phyloP scores from a whole-genome alignment of 2,329 filamentous ascomycete genomes.

The Endoconidiophora polonica region DNA sequence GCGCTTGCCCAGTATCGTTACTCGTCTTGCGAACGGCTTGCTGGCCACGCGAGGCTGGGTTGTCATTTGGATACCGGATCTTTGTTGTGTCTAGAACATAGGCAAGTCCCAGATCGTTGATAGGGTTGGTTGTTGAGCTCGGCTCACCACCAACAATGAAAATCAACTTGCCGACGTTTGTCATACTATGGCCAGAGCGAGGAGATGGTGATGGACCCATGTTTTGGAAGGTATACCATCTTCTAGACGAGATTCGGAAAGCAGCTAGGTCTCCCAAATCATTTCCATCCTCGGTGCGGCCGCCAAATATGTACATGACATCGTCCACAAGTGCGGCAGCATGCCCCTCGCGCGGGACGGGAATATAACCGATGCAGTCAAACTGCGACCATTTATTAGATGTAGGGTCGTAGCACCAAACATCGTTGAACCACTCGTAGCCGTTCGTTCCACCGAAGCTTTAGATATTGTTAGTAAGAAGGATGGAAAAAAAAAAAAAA shows the following conservation, averaged over 20 bases:
- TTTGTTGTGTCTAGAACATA: constrained; percentile 92
- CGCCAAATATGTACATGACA: constrained; percentile 98
- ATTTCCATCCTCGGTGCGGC: constrained; percentile 79
- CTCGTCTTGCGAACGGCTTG: constrained; percentile 28
- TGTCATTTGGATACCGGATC: constrained; percentile 85
- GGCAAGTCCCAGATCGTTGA: constrained; percentile 70
- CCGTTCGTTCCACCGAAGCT: constrained; percentile 98
- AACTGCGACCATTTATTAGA: constrained; percentile 72
- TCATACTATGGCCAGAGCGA: constrained; percentile 95
- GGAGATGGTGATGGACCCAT: constrained; percentile 94
- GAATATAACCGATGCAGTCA: constrained; percentile 96
- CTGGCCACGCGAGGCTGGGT: constrained; percentile 22
- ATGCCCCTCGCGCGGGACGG: constrained; percentile 82
- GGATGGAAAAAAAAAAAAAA: background rate
- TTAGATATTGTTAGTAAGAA: constrained; percentile 4
- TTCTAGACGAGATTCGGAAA: constrained; percentile 53
- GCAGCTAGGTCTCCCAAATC: constrained; percentile 89
- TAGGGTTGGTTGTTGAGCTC: constrained; percentile 65
- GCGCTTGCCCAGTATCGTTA: constrained; percentile 18
- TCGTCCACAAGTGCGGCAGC: constrained; percentile 87
- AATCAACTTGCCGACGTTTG: constrained; percentile 78
- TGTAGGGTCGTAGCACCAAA: constrained; percentile 85
- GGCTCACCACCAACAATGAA: constrained; percentile 89
- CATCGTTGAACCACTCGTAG: constrained; percentile 94
- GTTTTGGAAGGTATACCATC: constrained; percentile 99